phyloP scores from a whole-genome alignment of 345 rosid genomes.

The Mangifera indica region DNA sequence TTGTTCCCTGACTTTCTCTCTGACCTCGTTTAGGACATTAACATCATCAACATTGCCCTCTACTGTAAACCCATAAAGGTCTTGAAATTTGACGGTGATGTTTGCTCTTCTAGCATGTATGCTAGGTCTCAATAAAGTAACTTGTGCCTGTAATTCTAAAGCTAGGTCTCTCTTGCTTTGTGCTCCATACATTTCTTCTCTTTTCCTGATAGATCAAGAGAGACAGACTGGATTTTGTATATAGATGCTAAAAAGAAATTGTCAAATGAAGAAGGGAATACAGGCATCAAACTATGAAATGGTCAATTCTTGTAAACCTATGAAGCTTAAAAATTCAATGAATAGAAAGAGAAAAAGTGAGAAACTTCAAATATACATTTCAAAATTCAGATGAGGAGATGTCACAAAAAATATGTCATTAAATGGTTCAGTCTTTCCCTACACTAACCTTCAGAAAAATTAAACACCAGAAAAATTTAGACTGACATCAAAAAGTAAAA shows the following conservation, averaged over 20 bases:
- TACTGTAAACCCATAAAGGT: slow-evolving; percentile 90
- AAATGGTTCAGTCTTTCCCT: slow-evolving; percentile 10
- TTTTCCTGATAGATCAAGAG: slow-evolving; percentile 24
- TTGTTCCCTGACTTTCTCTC: slow-evolving; percentile 95
- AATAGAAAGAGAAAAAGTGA: not conserved
- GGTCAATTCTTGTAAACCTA: slow-evolving; percentile 32
- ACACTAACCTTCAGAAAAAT: not conserved
- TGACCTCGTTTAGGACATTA: slow-evolving; percentile 83
- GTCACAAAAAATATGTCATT: not conserved
- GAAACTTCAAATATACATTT: slow-evolving; percentile 1
- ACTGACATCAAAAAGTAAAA: slow-evolving; percentile 8
- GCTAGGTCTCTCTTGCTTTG: slow-evolving; percentile 65
- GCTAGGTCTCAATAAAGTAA: slow-evolving; percentile 85
- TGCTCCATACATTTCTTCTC: slow-evolving; percentile 54
- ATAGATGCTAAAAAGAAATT: slow-evolving; percentile 12
- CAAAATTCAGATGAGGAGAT: slow-evolving; percentile 4
- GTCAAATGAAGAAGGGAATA: slow-evolving; percentile 34
- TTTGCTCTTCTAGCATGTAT: slow-evolving; percentile 96
- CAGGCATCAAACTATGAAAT: slow-evolving; percentile 39
- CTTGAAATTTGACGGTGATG: slow-evolving; percentile 86
- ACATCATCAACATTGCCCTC: slow-evolving; percentile 99
- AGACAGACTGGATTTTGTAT: not conserved
- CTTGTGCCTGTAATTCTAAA: slow-evolving; percentile 69
- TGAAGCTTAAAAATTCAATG: slow-evolving; percentile 16
- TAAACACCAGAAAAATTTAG: not conserved